Base-by-base conservation (phyloP, 2,329 filamentous ascomycete genomes). In the Paraphoma sp. region DNA sequence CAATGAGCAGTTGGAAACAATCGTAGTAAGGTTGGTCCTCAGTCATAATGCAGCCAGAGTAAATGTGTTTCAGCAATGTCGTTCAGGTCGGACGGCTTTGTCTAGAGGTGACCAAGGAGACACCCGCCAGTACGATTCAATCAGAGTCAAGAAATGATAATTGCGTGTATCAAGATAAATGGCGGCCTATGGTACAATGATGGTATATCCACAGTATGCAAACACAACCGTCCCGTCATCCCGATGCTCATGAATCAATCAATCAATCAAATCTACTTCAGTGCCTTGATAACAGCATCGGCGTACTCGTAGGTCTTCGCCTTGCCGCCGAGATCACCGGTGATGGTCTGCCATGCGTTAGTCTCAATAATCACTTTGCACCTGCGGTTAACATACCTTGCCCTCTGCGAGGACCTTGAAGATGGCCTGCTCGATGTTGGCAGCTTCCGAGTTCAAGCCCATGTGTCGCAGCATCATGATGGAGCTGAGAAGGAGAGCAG, bases 401-500 rank as follows among this genome's bases (percentile, higher is more conserved):
- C 95, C 95, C 86, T 99, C 93, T 59, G 93, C 90, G 67, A 99
- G 86, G 60, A 93, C 96, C 78, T 91, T 91, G 80, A 99, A 98
- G 76, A 94, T 96, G 67, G 95, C 95, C 80, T 87, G 90, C 86
- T 98, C 92, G 76, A 99, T 98, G 79, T 88, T 89, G 78, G 84
- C 79, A 68, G 95, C 95, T 79, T 98, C 88, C 63, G 92, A 85
- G 79, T 83, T 88, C 65, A 99, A 86, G 74, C 91, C 89, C 94
- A 99, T 98, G 83, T 99, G 95, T 81, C 95, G 89, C 86, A 99
- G 83, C 95, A 99, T 98, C 95, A 99, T 98, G 84, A 98, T 95
- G 79, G 91, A 96, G 80, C 87, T 92, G 75, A 98, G 90, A 65
- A 99, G 88, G 70, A 99, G 88, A 57, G 95, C 95, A 60, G 95